A percentile compares a stretch with the other conserved stretches of the same genome.
phyloP scores from a whole-genome alignment of 805 yeast genomes.

The Wickerhamiella alocasiicola region DNA sequence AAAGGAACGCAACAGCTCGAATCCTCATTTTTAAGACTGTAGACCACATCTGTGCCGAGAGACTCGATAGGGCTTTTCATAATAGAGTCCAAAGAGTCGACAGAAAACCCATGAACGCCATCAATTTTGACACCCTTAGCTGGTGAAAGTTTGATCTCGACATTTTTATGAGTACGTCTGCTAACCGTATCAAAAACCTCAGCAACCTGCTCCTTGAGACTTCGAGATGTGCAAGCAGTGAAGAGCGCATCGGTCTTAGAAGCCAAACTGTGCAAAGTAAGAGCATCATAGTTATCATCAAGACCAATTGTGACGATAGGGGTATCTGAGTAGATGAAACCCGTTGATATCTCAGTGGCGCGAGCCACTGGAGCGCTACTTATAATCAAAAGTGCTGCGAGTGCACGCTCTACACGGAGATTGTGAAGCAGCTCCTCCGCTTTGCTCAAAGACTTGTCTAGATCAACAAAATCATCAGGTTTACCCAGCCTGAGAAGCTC shows the following conservation, averaged over 20 bases:
- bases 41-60: neutral
- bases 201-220: neutral
- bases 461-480: neutral
- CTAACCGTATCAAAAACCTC: neutral
- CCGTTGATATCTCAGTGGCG: neutral
- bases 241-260: slow-evolving; percentile 1
- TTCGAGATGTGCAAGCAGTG: neutral
- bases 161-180: slow-evolving; percentile 9
- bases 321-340: slow-evolving; percentile 5
- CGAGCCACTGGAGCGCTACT: neutral
- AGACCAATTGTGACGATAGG: slow-evolving; percentile 8
- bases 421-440: slow-evolving; percentile 7
- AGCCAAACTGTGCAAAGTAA: neutral
- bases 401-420: slow-evolving; percentile 5
- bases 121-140: neutral
- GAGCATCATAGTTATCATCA: neutral
- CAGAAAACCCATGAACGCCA: neutral
- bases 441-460: neutral
- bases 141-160: slow-evolving; percentile 2
- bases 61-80: neutral
- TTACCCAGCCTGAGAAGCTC: neutral
- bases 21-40: neutral
- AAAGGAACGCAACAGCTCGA: neutral
- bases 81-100: neutral
- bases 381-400: neutral